Conservation (phyloP, 345 rosid genomes). For the Ailanthus altissimus region DNA sequence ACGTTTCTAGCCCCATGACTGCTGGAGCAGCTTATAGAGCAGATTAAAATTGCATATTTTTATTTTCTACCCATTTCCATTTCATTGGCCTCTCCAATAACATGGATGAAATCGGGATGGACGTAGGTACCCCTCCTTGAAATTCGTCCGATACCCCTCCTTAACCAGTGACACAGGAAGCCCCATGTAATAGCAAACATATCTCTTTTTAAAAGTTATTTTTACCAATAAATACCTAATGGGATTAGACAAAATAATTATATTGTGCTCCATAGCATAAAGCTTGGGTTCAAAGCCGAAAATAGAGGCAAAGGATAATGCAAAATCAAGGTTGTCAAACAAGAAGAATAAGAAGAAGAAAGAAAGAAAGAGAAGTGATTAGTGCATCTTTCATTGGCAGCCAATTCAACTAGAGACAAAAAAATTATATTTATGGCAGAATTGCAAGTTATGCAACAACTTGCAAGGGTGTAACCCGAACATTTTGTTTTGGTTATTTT, state of each 20-base stretch:
- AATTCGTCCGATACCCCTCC: not conserved
- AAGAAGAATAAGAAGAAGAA: not conserved
- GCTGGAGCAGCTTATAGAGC: conserved; percentile 1
- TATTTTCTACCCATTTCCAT: conserved; percentile 1
- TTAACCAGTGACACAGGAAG: not conserved
- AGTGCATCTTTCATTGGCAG: not conserved
- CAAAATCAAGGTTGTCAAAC: not conserved
- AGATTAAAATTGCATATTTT: not conserved
- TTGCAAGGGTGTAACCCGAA: conserved; percentile 2
- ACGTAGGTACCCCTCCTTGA: not conserved
- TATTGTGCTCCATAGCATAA: not conserved
- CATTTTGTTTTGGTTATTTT: conserved; percentile 4
- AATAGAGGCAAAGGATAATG: not conserved
- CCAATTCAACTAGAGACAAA: not conserved
- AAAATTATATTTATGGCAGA: conserved; percentile 5
- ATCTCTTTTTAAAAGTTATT: not conserved
- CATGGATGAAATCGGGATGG: not conserved
- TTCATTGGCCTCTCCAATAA: not conserved
- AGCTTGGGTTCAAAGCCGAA: not conserved
- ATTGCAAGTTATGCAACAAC: conserved; percentile 1
- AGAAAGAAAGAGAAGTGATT: not conserved
- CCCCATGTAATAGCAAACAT: not conserved
- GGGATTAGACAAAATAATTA: not conserved
- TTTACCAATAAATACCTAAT: not conserved
- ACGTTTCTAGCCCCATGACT: not conserved